Percentiles rank a stretch among this genome's conserved stretches.
phyloP scores from a whole-genome alignment of 2,329 filamentous ascomycete species.

The Sclerotinia spermophila region DNA sequence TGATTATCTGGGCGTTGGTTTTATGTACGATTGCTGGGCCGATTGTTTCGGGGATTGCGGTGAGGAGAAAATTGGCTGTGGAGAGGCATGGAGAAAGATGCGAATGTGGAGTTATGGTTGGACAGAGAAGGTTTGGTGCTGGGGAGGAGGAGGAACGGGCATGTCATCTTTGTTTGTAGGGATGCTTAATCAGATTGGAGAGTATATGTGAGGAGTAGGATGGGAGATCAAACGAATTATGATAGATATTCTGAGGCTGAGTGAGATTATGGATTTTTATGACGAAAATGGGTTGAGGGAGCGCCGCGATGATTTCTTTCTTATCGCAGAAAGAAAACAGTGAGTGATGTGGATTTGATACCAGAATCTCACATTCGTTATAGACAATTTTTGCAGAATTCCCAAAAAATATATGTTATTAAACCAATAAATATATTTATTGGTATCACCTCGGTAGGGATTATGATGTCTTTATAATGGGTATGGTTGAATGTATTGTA shows the following conservation, averaged over 20 bases:
- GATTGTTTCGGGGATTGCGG: constrained; percentile 30
- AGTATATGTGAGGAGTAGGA: not conserved
- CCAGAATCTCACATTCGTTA: not conserved
- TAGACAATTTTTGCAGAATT: not conserved
- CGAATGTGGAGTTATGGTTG: not conserved
- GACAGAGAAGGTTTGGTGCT: not conserved
- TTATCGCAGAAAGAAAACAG: accelerated
- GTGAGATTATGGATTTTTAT: not conserved
- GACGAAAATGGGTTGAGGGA: not conserved
- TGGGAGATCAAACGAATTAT: not conserved
- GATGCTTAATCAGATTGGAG: not conserved
- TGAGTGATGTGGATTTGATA: not conserved
- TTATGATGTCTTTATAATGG: too few species aligned
- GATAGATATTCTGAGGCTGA: not conserved
- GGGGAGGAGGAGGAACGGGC: not conserved
- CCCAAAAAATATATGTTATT: not conserved
- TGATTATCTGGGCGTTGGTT: constrained; percentile 53
- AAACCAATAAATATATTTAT: not conserved
- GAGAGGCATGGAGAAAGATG: not conserved
- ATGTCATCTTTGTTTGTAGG: constrained; percentile 14
- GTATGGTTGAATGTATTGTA: too few species aligned
- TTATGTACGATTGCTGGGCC: constrained; percentile 53
- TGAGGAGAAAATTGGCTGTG: not conserved
- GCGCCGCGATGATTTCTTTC: not conserved
- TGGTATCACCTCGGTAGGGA: too few species aligned